Percentiles rank a stretch among this genome's conserved stretches.
Evolutionary conservation across 805 yeast species (phyloP).

Genomic region (Candida ortonii): DNA sequence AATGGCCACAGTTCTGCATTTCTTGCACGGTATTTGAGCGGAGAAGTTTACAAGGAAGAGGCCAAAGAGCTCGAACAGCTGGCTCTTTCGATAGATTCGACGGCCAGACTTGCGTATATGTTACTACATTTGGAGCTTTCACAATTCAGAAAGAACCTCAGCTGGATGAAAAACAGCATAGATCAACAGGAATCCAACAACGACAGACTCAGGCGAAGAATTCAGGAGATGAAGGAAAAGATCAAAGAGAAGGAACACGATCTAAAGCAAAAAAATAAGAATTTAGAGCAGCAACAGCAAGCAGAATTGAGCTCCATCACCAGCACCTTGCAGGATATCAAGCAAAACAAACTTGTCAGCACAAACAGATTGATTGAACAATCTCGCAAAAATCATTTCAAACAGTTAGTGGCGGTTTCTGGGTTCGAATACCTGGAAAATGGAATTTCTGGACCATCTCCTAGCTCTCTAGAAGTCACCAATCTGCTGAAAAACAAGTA

Average conservation of each 20-base stretch:
- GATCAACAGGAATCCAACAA: slow-evolving; percentile 11
- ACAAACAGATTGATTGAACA: slow-evolving; percentile 14
- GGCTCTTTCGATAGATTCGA: slow-evolving; percentile 24
- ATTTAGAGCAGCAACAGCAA: slow-evolving; percentile 4
- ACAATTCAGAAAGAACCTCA: slow-evolving; percentile 17
- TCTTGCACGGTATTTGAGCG: slow-evolving; percentile 16
- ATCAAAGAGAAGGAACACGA: background rate
- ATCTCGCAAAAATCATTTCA: slow-evolving; percentile 14
- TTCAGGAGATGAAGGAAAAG: slow-evolving; percentile 5
- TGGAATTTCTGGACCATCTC: too few species aligned
- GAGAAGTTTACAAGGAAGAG: slow-evolving; percentile 1
- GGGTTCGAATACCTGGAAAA: slow-evolving; percentile 14
- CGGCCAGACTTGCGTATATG: slow-evolving; percentile 32
- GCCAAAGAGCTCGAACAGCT: slow-evolving; percentile 8
- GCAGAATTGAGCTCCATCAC: slow-evolving; percentile 5
- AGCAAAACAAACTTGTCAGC: slow-evolving; percentile 13
- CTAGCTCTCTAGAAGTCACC: background rate
- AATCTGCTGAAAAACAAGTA: slow-evolving; percentile 1
- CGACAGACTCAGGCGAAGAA: slow-evolving; percentile 5
- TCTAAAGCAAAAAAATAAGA: slow-evolving; percentile 1
- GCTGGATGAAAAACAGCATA: slow-evolving; percentile 8
- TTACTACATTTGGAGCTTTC: slow-evolving; percentile 29
- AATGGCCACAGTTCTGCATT: slow-evolving; percentile 22
- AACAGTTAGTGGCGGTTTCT: slow-evolving; percentile 15
- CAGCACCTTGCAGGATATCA: slow-evolving; percentile 8